These are phyloP conservation scores for Schizochytrium sp. DNA, from an alignment of 108 stramenopile genomes.

Conservation along the genomic window DNA sequence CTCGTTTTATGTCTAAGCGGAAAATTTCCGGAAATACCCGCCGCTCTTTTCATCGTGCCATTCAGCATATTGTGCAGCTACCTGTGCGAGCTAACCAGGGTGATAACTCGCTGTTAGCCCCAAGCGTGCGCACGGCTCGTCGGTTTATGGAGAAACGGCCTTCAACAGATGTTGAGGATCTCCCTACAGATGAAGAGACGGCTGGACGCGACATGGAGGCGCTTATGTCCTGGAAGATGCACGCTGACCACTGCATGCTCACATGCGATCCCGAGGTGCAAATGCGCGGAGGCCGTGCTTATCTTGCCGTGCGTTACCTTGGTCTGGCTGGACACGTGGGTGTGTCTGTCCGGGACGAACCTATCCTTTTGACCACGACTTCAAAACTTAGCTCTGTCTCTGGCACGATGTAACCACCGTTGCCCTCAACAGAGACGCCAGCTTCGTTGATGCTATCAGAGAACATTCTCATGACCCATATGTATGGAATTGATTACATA, in stretches of 20 bases:
- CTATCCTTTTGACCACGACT: neutral
- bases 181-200: neutral
- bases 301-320: constrained; percentile 40
- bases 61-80: constrained; percentile 17
- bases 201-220: neutral
- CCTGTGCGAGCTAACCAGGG: neutral
- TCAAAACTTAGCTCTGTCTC: too few species aligned
- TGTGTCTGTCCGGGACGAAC: constrained; percentile 2
- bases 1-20: neutral
- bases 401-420: too few species aligned
- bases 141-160: neutral
- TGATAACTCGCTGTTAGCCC: neutral
- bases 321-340: constrained; percentile 17
- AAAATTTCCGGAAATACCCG: neutral
- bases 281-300: neutral
- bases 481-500: too few species aligned
- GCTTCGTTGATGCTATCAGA: too few species aligned
- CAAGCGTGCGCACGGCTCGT: constrained; percentile 1
- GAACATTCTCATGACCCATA: too few species aligned
- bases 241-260: neutral
- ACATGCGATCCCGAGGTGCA: constrained; percentile 35
- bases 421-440: too few species aligned
- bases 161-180: neutral
- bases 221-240: constrained; percentile 55
- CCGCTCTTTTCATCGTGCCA: neutral